A percentile compares a stretch with the other conserved stretches of the same genome.
These are phyloP conservation scores for Russula sp. DNA, from an alignment of 768 basidiomycete species.

Conservation along the genomic window DNA sequence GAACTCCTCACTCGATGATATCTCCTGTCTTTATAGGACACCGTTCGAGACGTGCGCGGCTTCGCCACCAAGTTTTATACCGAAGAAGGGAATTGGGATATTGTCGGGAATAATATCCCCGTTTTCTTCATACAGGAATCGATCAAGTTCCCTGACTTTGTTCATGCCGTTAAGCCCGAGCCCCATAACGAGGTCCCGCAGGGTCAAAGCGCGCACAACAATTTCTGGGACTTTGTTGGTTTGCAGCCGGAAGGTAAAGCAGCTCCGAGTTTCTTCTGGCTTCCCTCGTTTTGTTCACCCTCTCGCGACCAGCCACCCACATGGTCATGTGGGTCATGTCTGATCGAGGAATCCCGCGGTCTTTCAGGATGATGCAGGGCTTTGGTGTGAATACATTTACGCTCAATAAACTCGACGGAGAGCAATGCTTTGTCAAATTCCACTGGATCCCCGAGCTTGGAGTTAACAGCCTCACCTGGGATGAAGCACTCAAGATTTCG, in stretches of 20 bases:
- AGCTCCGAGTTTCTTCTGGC: not conserved
- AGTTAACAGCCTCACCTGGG: conserved; percentile 82
- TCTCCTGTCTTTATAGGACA: conserved; percentile 44
- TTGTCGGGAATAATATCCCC: conserved; percentile 82
- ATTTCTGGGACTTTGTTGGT: conserved; percentile 83
- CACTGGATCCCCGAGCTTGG: conserved; percentile 81
- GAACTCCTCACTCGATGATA: not conserved
- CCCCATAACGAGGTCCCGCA: conserved; percentile 78
- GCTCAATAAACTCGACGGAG: conserved; percentile 60
- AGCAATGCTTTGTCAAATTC: conserved; percentile 84
- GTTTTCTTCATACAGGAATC: conserved; percentile 81
- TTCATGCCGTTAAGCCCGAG: conserved; percentile 84
- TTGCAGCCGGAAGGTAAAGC: conserved; percentile 60
- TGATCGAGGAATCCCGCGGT: conserved; percentile 81
- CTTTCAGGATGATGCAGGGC: conserved; percentile 86
- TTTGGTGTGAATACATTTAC: conserved; percentile 87
- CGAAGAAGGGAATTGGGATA: conserved; percentile 80
- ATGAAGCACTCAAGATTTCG: conserved; percentile 78
- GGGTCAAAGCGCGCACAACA: conserved; percentile 72
- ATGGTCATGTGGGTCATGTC: conserved; percentile 89
- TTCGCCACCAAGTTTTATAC: conserved; percentile 86
- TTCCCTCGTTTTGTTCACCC: conserved; percentile 12
- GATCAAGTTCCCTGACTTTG: conserved; percentile 81
- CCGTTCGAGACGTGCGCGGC: conserved; percentile 81
- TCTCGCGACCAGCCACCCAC: conserved; percentile 48